Evolutionary conservation across 164 flowering plant species (phyloP), one percentile per base, ranked within the genome.

Genomic region (Magnolia sinica): DNA sequence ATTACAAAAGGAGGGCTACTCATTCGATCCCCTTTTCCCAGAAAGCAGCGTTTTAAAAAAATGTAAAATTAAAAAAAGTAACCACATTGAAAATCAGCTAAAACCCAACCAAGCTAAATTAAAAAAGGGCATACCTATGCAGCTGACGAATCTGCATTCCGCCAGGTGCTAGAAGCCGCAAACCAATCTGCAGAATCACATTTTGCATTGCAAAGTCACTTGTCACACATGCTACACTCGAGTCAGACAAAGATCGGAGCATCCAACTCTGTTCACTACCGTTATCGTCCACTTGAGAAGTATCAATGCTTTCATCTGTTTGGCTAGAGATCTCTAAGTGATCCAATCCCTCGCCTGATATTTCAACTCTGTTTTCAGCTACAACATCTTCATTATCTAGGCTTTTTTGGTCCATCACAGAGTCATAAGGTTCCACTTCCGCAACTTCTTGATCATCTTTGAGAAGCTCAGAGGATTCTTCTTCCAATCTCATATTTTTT

Each of bases 191-290:
- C 79, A 96, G 88, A 74, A 96, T 79, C 74, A 94, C 99, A 86
- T 96, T 96, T 84, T 96, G 99, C 98, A 94, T 94, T 24, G 99
- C 98, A 85, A 81, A 96, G 79, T 96, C 99, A 84, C 90, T 76
- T 18, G 99, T 96, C 71, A 92, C 75, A 82, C 99, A 96, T 64
- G 98, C 98, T 11, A 96, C 96, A 83, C 85, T 90, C 7, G 99
- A 96, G 22, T 96, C 98, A 27, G 98, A 92, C 76, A 96, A 81
- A 70, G 99, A 90, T 79, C 89, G 88, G 14, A 91, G 72, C 81
- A 80, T 87, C 98, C 97, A 92, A 76, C 98, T 96, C 81, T 92
- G 94, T 81, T 92, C 96, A 77, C 98, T 95, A 72, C 86, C 83
- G 76, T 65, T 74, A 72, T 93, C 98, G 84, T 91, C 96, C 2